Percentiles rank a stretch among this genome's conserved stretches.
phyloP scores from a whole-genome alignment of 176 grass and related monocot species.

The Triticum monococcum region DNA sequence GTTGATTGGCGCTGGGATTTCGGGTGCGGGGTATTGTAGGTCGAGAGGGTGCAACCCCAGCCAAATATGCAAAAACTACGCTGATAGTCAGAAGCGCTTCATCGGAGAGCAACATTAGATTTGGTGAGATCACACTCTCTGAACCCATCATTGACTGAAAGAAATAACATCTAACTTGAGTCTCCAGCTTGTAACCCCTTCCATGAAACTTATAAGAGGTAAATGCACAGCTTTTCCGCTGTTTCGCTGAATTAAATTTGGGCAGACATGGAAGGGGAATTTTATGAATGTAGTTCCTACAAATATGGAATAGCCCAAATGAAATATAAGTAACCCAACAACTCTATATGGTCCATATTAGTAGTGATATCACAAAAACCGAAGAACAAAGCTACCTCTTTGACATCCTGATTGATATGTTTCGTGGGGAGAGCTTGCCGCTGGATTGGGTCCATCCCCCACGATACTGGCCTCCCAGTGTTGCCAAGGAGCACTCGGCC shows the following conservation, averaged over 20 bases:
- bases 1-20: conserved; percentile 22
- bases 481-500: conserved; percentile 56
- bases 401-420: background rate
- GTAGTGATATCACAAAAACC: background rate
- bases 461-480: conserved; percentile 37
- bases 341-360: background rate
- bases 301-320: conserved; percentile 8
- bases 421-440: conserved; percentile 21
- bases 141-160: conserved; percentile 47
- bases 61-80: conserved; percentile 78
- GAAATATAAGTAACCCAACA: background rate
- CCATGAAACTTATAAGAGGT: conserved; percentile 23
- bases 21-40: conserved; percentile 5
- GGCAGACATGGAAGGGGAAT: conserved; percentile 28
- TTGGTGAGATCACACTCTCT: conserved; percentile 38
- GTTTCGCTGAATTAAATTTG: conserved; percentile 3
- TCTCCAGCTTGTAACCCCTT: conserved; percentile 21
- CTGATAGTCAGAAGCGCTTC: conserved; percentile 83
- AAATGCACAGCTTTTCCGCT: conserved; percentile 1
- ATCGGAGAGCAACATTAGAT: conserved; percentile 48
- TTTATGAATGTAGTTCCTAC: conserved; percentile 34
- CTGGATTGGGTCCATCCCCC: conserved; percentile 35
- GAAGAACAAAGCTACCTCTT: conserved; percentile 39
- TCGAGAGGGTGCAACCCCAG: conserved; percentile 66
- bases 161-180: conserved; percentile 37